A percentile compares a stretch with the other conserved stretches of the same genome.
Evolutionary conservation across 2,329 filamentous ascomycete species (phyloP).

Genomic region (Paramyrothecium roridum): DNA sequence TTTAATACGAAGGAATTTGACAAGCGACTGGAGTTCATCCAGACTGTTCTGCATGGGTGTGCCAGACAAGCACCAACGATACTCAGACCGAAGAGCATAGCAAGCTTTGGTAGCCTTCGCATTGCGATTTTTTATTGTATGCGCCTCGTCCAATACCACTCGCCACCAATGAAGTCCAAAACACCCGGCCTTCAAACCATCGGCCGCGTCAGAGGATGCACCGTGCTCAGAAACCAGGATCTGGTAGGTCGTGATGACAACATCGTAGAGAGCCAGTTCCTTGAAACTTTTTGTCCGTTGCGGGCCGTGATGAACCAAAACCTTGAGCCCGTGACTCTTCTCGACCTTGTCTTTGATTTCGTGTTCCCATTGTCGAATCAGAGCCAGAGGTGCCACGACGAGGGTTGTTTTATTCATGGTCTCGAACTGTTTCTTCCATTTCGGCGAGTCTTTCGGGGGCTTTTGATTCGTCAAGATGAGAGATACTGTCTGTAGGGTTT

Average conservation of each 20-base stretch:
- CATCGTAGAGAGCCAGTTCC: conserved; percentile 81
- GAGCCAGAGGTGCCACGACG: conserved; percentile 85
- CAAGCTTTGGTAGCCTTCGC: conserved; percentile 93
- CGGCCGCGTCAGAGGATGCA: conserved; percentile 58
- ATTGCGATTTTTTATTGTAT: conserved; percentile 97
- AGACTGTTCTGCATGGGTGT: conserved; percentile 99
- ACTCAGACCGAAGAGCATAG: conserved; percentile 79
- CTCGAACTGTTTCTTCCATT: conserved; percentile 66
- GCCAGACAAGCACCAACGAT: conserved; percentile 93
- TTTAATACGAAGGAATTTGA: conserved; percentile 87
- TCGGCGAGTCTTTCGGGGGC: conserved; percentile 52
- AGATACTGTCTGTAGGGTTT: conserved; percentile 91
- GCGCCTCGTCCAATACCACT: conserved; percentile 91
- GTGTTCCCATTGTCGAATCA: conserved; percentile 96
- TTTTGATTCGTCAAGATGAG: conserved; percentile 81
- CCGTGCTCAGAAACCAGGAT: conserved; percentile 90
- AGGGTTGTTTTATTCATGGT: conserved; percentile 76
- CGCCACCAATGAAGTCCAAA: conserved; percentile 95
- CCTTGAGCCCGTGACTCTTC: conserved; percentile 66
- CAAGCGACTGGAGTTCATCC: conserved; percentile 90
- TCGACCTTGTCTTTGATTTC: conserved; percentile 84
- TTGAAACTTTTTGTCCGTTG: conserved; percentile 75
- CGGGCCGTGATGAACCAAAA: conserved; percentile 88
- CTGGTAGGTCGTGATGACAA: conserved; percentile 96
- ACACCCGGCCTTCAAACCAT: conserved; percentile 71